Evolutionary conservation across 345 rosid species (phyloP).

Genomic region (Arabis alpina): DNA sequence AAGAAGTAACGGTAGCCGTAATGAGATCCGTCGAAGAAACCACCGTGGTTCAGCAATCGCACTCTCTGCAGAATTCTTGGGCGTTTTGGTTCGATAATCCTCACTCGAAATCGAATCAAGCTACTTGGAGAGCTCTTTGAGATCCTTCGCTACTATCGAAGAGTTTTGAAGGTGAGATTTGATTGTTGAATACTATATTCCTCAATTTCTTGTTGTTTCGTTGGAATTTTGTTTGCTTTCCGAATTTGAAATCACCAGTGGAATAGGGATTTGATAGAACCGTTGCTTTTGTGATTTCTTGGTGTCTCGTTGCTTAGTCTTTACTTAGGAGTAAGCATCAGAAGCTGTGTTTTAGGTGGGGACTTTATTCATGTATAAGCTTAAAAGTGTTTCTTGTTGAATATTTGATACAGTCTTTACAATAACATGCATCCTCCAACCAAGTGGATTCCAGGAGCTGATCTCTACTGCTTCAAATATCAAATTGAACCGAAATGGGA

Average conservation of each 20-base stretch:
- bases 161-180: conserved; percentile 80
- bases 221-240: background rate
- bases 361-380: background rate
- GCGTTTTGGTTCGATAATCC: conserved; percentile 90
- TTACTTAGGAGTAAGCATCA: too few species aligned
- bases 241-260: background rate
- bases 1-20: too few species aligned
- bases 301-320: too few species aligned
- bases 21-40: conserved; percentile 36
- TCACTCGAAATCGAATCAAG: conserved; percentile 56
- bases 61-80: conserved; percentile 78
- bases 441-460: conserved; percentile 62
- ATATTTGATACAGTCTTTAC: conserved; percentile 59
- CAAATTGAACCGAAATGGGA: conserved; percentile 95
- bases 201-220: background rate
- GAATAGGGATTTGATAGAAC: background rate
- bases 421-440: conserved; percentile 79
- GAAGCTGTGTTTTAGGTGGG: background rate
- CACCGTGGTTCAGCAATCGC: conserved; percentile 39
- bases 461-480: conserved; percentile 82
- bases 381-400: background rate
- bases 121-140: conserved; percentile 82
- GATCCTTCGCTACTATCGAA: conserved; percentile 65
- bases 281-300: too few species aligned
- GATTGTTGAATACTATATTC: background rate